Evolutionary conservation across 345 rosid species (phyloP), one percentile per base, ranked within the genome.

Genomic region (Eucalyptus marginata): DNA sequence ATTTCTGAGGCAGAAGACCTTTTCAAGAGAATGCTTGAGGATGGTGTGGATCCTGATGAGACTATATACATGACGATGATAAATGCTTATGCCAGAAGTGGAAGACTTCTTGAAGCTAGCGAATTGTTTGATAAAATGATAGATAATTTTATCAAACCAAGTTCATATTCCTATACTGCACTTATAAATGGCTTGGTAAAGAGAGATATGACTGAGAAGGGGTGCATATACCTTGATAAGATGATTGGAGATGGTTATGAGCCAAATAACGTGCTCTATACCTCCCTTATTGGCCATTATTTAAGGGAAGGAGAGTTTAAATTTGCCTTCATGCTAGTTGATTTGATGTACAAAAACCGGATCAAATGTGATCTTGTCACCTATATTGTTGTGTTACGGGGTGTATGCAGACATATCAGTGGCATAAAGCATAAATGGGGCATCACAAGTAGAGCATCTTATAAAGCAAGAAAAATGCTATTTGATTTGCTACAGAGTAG

Each of bases 21-120:
- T 87, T 95, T 96, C 90, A 89, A 84, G 80, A 93, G 92, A 92
- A 96, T 96, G 97, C 91, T 92, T 56, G 93, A 93, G 89, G 90
- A 92, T 29, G 96, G 97, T 86, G 91, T 94, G 86, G 94, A 94
- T 90, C 96, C 96, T 58, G 97, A 95, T 91, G 98, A 93, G 91
- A 89, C 90, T 89, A 80, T 93, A 81, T 96, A 94, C 92, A 90
- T 89, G 94, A 94, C 95, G 49, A 94, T 96, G 98, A 95, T 96
- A 89, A 95, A 93, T 92, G 96, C 93, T 49, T 96, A 94, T 88
- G 91, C 90, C 13, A 92, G 89, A 89, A 95, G 88, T 52, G 92
- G 92, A 86, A 92, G 93, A 89, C 90, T 92, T 47, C 11, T 47
- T 22, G 93, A 95, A 94, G 97, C 97, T 87, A 66, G 79, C 10